Evolutionary conservation across 1,284 basidiomycete genomes (phyloP), one percentile per base, ranked within the genome.

Genomic region (Pyrrhoderma noxium): DNA sequence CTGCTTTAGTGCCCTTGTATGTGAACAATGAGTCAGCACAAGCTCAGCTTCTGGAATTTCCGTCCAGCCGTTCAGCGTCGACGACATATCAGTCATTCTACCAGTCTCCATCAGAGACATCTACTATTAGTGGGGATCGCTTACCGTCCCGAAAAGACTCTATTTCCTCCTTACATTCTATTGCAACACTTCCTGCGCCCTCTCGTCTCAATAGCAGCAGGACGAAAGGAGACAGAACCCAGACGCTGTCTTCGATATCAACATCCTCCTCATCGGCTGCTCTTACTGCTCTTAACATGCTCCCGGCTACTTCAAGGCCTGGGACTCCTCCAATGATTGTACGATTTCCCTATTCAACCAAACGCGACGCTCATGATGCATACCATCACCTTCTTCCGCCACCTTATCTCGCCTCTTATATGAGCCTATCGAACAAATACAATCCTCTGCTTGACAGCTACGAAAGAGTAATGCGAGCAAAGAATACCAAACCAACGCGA

Each of bases 341-440:
- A 14, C 64, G 70, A 55, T 85, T 86, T 65, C 81, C 85, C 13
- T 71, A 76, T 1, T 64, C 69, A 18, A 79, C 76, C 54, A 69
- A 75, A 19, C 70, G 74, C 45, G 65, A 67, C 18, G 70, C 75
- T 49, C 64, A 77, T 21, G 81, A 85, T 60, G 67, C 65, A 23
- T 74, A 82, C 8, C 85, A 88, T 59, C 76, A 81, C 1, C 67
- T 86, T 18, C 67, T 88, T 11, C 85, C 85, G 0, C 73, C 76
- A 8, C 84, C 84, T 40, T 86, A 85, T 61, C 63, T 84, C 54
- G 75, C 70, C 56, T 75, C 80, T 49, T 85, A 89, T 56, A 68
- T 85, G 61, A 83, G 81, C 18, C 74, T 84, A 46, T 67, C 85
- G 25, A 68, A 73, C 22, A 73, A 79, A 62, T 73, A 80, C 45